Conservation (phyloP, 2,329 filamentous ascomycete species). For the Helminthosporium solani region DNA sequence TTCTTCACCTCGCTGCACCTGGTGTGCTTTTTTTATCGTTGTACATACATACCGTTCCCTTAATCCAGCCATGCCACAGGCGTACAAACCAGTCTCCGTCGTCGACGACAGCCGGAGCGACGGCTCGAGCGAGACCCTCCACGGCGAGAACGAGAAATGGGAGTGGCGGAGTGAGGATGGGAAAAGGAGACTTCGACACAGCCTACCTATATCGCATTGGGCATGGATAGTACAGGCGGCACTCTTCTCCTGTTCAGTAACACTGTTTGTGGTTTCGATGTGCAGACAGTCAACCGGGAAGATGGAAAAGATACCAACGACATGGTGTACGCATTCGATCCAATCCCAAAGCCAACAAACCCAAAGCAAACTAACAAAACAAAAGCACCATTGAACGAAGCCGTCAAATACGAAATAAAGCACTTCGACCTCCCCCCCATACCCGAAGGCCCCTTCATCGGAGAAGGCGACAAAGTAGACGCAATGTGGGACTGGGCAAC, state of each 20-base stretch:
- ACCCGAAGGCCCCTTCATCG: slow-evolving; percentile 14
- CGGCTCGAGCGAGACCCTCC: background rate
- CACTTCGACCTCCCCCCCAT: slow-evolving; percentile 17
- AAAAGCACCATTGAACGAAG: slow-evolving; percentile 17
- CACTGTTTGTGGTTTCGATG: slow-evolving; percentile 12
- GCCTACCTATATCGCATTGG: slow-evolving; percentile 8
- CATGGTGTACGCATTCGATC: slow-evolving; percentile 12
- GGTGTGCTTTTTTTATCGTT: slow-evolving; percentile 9
- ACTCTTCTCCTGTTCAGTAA: slow-evolving; percentile 13
- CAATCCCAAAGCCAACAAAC: too few relatives aligned
- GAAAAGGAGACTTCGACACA: slow-evolving; percentile 3
- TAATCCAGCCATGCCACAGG: slow-evolving; percentile 10
- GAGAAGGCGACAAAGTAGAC: slow-evolving; percentile 13
- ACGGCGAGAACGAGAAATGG: slow-evolving; percentile 12
- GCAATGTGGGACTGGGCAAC: slow-evolving; percentile 18
- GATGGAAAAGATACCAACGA: slow-evolving; percentile 12
- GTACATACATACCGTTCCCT: background rate
- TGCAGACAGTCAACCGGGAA: slow-evolving; percentile 11
- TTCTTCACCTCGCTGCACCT: slow-evolving; percentile 11
- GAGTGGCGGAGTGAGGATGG: slow-evolving; percentile 13
- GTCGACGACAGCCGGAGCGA: slow-evolving; percentile 9
- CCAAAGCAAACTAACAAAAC: background rate
- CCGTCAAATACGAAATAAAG: slow-evolving; percentile 15
- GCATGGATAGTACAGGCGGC: slow-evolving; percentile 12
- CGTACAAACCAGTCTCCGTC: slow-evolving; percentile 7